phyloP scores from a whole-genome alignment of 148 eudicot genomes.

The Linanthus parryae region DNA sequence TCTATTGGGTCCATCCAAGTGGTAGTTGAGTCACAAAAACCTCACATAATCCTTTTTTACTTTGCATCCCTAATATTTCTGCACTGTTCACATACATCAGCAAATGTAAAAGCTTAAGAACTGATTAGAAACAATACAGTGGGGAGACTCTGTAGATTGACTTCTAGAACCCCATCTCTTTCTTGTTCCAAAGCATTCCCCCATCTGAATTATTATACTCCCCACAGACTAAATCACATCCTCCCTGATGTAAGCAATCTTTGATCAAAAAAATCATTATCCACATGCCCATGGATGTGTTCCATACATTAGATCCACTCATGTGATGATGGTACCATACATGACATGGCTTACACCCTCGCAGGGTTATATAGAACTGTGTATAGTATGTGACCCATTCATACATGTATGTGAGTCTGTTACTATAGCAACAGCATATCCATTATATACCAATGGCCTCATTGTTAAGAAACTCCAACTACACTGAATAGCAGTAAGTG shows the following conservation, averaged over 20 bases:
- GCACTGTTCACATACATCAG: background rate
- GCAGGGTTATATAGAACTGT: background rate
- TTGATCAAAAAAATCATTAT: slow-evolving; percentile 25
- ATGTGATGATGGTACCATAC: no score
- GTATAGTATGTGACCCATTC: background rate
- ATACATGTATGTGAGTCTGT: slow-evolving; percentile 14
- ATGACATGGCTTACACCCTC: slow-evolving; percentile 6
- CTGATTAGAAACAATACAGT: no score
- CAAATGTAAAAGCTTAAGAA: background rate
- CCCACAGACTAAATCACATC: slow-evolving; percentile 13
- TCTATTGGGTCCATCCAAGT: slow-evolving; percentile 18
- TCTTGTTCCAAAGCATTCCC: slow-evolving; percentile 18
- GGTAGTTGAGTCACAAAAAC: slow-evolving; percentile 28
- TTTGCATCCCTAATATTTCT: no score
- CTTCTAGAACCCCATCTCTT: slow-evolving; percentile 26
- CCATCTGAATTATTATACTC: slow-evolving; percentile 15
- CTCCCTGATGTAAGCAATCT: slow-evolving; percentile 35
- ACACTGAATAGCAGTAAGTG: slow-evolving; percentile 13
- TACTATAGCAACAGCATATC: slow-evolving; percentile 5
- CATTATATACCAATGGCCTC: slow-evolving; percentile 25
- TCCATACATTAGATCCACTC: no score
- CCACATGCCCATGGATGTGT: slow-evolving; percentile 19
- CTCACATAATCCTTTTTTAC: slow-evolving; percentile 15
- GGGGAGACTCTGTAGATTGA: slow-evolving; percentile 24
- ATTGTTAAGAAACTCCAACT: slow-evolving; percentile 24